Conservation (phyloP, 2,329 filamentous ascomycete species). For the Colletotrichum cuscutae region DNA sequence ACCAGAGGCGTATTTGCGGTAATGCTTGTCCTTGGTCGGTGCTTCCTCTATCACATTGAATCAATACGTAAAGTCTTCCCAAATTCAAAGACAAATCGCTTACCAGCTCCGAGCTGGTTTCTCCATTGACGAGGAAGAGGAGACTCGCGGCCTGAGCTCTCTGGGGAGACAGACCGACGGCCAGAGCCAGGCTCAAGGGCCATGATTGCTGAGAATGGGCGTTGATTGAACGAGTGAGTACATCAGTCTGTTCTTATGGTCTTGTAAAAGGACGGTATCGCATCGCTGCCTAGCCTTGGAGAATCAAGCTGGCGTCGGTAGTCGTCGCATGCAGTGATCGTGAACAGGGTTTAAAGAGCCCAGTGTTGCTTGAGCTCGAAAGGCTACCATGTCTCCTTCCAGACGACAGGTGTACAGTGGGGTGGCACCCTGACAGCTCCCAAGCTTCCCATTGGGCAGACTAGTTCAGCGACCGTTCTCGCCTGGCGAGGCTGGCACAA, state of each 20-base stretch:
- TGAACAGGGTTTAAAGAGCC: conserved; percentile 1
- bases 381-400: conserved; percentile 35
- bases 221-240: conserved; percentile 27
- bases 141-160: conserved; percentile 85
- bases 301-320: background rate
- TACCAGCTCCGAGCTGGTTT: conserved; percentile 82
- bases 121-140: conserved; percentile 81
- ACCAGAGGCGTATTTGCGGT: conserved; percentile 88
- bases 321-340: conserved; percentile 34
- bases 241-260: conserved; percentile 26
- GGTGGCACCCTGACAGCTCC: conserved; percentile 22
- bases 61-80: conserved; percentile 7
- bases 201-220: conserved; percentile 57
- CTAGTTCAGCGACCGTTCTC: conserved; percentile 26
- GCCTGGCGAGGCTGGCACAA: conserved; percentile 29
- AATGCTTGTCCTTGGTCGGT: conserved; percentile 71
- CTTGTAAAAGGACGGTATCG: conserved; percentile 29
- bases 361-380: conserved; percentile 16
- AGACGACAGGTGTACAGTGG: conserved; percentile 29
- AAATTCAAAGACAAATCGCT: conserved; percentile 40
- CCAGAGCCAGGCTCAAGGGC: conserved; percentile 69
- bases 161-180: conserved; percentile 75
- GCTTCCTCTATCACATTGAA: conserved; percentile 58
- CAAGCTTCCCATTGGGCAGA: conserved; percentile 32
- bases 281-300: conserved; percentile 38